Evolutionary conservation across 345 rosid genomes (phyloP), one percentile per base, ranked within the genome.

Genomic region (Laguncularia racemosa): DNA sequence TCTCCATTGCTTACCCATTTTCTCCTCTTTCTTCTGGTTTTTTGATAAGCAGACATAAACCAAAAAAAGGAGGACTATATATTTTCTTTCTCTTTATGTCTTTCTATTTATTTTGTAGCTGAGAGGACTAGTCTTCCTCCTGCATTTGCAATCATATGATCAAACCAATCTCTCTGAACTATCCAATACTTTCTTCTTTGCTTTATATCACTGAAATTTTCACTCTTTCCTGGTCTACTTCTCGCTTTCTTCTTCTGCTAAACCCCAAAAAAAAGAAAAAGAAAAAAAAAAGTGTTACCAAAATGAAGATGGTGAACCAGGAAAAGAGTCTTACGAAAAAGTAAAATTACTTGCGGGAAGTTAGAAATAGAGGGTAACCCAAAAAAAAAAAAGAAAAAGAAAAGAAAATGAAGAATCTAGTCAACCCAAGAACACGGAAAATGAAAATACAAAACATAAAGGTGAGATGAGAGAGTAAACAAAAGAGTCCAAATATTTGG

Each of bases 71-170:
- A 57, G 55, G 23, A 50, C 15, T 20, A 52, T 33, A 33, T 33
- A 6, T 33, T 33, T 38, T 19, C 38, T 18, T 63, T 44, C 23
- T 53, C 23, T 18, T 28, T 48, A 1, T 11, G 28, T 46, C 55
- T 61, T 58, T 47, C 68, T 67, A 78, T 74, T 70, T 62, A 59
- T 17, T 64, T 28, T 38, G 20, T 52, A 51, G 40, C 44, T 64
- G 33, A 48, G 7, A 33, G 40, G 40, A 33, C 40, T 33, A 33
- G 5, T 33, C 18, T 46, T 64, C 20, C 44, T 56, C 40, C 9
- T 14, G 47, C 58, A 19, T 50, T 60, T 17, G 16, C 17, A 33
- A 33, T 33, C 40, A 33, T 33, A 33, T 33, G 40, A 33, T 1
- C 9, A 33, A 33, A 33, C 40, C 40, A 33, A 33, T 33, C 10